phyloP scores from a whole-genome alignment of 2,329 filamentous ascomycete species.

The Lizonia empirigonia region DNA sequence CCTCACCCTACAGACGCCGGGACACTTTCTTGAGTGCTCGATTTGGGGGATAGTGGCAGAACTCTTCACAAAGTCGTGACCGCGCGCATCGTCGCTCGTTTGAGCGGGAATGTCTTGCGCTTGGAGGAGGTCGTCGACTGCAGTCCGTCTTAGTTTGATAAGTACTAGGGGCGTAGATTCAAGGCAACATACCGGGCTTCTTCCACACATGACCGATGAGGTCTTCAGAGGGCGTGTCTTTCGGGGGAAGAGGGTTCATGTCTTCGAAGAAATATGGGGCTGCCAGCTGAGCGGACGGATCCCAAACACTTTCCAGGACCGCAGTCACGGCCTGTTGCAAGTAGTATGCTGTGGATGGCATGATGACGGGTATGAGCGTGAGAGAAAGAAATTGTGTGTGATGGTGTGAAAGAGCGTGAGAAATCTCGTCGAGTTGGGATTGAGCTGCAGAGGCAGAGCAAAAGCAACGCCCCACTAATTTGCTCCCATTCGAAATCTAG shows the following conservation, averaged over 20 bases:
- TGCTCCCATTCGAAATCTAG: neutral
- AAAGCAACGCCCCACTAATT: neutral
- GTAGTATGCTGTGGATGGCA: neutral
- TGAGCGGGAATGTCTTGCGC: neutral
- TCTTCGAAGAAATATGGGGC: neutral
- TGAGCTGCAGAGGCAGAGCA: neutral
- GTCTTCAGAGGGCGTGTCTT: neutral
- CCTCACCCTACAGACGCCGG: neutral
- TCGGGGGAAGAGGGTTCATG: neutral
- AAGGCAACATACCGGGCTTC: neutral
- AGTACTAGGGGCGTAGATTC: neutral
- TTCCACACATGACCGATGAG: neutral
- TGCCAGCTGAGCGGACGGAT: neutral
- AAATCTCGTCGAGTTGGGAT: neutral
- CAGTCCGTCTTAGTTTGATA: neutral
- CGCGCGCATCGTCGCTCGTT: neutral
- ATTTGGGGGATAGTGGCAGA: neutral
- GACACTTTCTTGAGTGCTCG: neutral
- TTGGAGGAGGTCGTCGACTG: neutral
- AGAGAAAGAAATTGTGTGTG: neutral
- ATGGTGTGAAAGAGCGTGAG: neutral
- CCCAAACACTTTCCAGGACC: neutral
- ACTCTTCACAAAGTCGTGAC: neutral
- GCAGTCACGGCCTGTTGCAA: neutral
- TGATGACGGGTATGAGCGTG: neutral